Base-by-base conservation (phyloP, 192 early-diverging fungal genomes). In the Coemansia sp. region DNA sequence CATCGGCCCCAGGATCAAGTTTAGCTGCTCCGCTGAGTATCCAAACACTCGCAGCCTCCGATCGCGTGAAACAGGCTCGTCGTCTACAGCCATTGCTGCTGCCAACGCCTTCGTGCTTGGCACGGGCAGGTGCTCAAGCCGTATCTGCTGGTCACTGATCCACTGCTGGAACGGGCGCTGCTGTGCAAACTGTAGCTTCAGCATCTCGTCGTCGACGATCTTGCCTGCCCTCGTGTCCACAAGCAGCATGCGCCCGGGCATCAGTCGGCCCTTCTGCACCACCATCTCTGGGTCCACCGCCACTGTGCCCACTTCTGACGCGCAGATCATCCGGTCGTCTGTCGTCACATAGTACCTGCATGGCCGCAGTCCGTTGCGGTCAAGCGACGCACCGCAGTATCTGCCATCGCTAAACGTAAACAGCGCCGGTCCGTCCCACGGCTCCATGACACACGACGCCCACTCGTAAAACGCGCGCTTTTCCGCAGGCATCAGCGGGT, bases 401-500 rank as follows among this genome's bases (percentile, higher is more conserved):
- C 96, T 91, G 38, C 97, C 97, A 79, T 99, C 97, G 35, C 91
- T 92, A 77, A 99, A 99, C 17, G 97, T 97, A 76, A 99, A 94
- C 64, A 99, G 85, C 12, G 97, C 97, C 17, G 97, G 97, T 22
- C 97, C 97, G 77, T 99, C 97, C 91, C 95, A 99, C 15, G 96
- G 93, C 81, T 99, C 97, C 96, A 98, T 98, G 48, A 99, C 79
- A 80, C 91, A 93, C 36, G 96, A 93, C 57, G 95, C 95, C 97
- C 97, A 99, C 79, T 95, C 90, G 82, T 99, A 98, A 83, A 97
- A 99, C 17, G 94, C 91, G 48, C 91, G 88, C 85, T 95, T 95
- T 51, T 92, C 92, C 1, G 74, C 74, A 12, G 90, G 86, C 90
- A 96, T 95, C 61, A 80, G 77, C 43, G 86, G 80, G 74, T 96